Evolutionary conservation across 2,329 filamentous ascomycete species (phyloP), one percentile per base, ranked within the genome.

Genomic region (Curvularia spicifera): DNA sequence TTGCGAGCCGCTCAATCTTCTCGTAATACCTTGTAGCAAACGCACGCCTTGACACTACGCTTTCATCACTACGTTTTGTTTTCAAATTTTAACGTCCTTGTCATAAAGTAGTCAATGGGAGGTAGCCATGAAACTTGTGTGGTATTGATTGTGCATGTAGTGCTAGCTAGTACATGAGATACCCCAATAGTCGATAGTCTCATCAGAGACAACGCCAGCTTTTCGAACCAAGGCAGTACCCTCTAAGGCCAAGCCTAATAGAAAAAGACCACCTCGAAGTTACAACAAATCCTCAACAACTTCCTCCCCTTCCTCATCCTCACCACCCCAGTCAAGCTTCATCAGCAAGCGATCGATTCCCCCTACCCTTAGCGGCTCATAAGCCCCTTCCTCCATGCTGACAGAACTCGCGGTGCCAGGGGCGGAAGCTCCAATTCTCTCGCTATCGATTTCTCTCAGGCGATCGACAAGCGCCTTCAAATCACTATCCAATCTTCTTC

Each of bases 321-420:
- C 68, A 9, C 58, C 71, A n/a, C 77, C 76, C 75, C 84, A 87
- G 65, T 97, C 93, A 68, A 97, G 80, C 80, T 97, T 97, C 91
- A 97, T 96, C 72, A 97, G 77, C 72, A 97, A 78, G 57, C 91
- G 83, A 78, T 97, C 92, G 45, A 97, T 87, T 0, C 92, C 91
- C 0, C 91, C 91, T 3, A 91, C 85, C 59, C 89, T 87, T 61
- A 86, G 84, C 0, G 91, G 89, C 29, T 88, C 82, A 73, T 91
- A 97, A 0, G 80, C 82, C 39, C 80, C 79, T 31, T 84, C 81
- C 12, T 69, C 67, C 52, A 66, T 45, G 33, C 63, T 42, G 44
- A 49, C 53, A 37, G 55, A 47, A 44, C 52, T 63, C 10, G 37
- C 53, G 5, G 67, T 54, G 2, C 58, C 61, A 4, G 62, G 62